These are phyloP conservation scores for Cercophora samala DNA, from an alignment of 495 filamentous ascomycete genomes.

Conservation along the genomic window DNA sequence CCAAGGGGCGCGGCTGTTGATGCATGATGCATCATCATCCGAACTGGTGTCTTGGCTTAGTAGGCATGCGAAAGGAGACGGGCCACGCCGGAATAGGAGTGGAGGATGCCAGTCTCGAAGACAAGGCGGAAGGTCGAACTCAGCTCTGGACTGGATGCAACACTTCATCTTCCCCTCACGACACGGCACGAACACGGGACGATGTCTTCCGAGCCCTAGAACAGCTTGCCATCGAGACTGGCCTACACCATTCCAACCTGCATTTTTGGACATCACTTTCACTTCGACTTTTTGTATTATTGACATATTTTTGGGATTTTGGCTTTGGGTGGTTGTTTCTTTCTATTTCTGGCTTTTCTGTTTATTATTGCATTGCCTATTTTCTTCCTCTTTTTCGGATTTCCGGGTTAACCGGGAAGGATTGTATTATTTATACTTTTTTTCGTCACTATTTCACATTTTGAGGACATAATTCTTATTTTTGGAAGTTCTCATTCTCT, in stretches of 20 bases:
- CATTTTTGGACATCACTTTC: not conserved
- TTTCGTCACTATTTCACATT: not conserved
- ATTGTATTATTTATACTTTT: not conserved
- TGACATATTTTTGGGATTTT: not conserved
- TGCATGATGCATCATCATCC: slow-evolving; percentile 4
- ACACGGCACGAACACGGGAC: not conserved
- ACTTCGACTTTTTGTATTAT: not conserved
- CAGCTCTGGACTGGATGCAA: not conserved
- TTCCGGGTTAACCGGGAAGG: not conserved
- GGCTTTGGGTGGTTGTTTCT: not conserved
- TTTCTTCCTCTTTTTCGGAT: not conserved
- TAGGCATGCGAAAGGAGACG: not conserved
- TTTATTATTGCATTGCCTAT: not conserved
- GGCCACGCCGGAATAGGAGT: not conserved
- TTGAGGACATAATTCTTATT: not conserved
- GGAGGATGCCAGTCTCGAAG: not conserved
- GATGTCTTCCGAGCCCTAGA: not conserved
- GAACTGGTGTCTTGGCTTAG: slow-evolving; percentile 5
- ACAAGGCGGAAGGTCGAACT: not conserved
- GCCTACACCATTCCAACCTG: not conserved
- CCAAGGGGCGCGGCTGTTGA: not conserved
- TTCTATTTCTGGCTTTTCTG: not conserved
- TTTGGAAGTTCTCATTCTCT: not conserved
- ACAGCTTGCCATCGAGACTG: too few species aligned
- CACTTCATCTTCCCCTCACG: not conserved